Evolutionary conservation across 1,284 basidiomycete species (phyloP).

Genomic region (Pterulicium gracile): DNA sequence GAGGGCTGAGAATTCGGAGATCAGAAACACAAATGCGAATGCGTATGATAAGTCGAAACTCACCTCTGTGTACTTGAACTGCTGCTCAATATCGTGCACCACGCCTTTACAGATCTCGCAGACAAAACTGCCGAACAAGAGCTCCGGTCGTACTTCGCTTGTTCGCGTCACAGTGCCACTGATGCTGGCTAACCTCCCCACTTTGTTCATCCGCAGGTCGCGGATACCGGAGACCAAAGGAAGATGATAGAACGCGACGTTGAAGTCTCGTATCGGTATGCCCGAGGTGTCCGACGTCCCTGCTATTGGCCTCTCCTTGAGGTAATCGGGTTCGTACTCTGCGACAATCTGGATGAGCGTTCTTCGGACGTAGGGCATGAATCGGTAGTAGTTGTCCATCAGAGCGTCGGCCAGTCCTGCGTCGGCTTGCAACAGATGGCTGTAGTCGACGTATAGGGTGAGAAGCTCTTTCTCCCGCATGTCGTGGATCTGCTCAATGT

Average conservation of each 20-base stretch:
- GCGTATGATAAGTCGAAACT: conserved; percentile 22
- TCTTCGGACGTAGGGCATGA: conserved; percentile 87
- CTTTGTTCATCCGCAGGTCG: conserved; percentile 87
- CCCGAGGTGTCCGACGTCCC: conserved; percentile 76
- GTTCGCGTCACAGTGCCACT: conserved; percentile 96
- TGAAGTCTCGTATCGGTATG: conserved; percentile 87
- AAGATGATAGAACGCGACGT: conserved; percentile 93
- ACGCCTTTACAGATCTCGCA: conserved; percentile 84
- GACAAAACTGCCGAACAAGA: conserved; percentile 88
- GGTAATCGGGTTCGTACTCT: conserved; percentile 83
- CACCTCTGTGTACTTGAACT: conserved; percentile 99
- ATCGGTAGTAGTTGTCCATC: conserved; percentile 92
- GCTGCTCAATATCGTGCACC: conserved; percentile 95
- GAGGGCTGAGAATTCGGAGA: conserved; percentile 51
- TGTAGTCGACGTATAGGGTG: conserved; percentile 94
- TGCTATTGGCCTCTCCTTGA: conserved; percentile 81
- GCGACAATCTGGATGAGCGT: conserved; percentile 86
- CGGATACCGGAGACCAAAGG: conserved; percentile 91
- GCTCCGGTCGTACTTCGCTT: conserved; percentile 93
- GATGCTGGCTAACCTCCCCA: conserved; percentile 89
- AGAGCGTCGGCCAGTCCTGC: conserved; percentile 91
- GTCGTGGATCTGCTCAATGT: conserved; percentile 86
- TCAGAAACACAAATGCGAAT: conserved; percentile 6
- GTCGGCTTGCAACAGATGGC: conserved; percentile 83
- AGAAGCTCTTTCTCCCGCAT: conserved; percentile 91